Percentiles rank a stretch among this genome's conserved stretches.
phyloP scores from a whole-genome alignment of 2,329 filamentous ascomycete species.

The Ceratocystis lukuohia region DNA sequence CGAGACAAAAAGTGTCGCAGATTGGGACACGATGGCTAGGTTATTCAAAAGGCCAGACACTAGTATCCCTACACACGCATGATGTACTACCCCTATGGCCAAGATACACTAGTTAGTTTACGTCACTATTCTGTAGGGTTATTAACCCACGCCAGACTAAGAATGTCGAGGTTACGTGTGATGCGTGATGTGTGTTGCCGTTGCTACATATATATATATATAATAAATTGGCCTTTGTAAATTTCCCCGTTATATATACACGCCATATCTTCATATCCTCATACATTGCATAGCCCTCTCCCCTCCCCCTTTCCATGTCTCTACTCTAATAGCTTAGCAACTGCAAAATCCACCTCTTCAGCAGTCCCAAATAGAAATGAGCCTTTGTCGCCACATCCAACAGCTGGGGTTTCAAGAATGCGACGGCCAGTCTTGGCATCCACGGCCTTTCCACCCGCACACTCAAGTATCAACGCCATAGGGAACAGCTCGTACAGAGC shows the following conservation, averaged over 20 bases:
- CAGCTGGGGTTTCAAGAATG: conserved; percentile 30
- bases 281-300: too few relatives aligned
- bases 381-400: conserved; percentile 35
- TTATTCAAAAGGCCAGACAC: not conserved
- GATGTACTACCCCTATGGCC: too few relatives aligned
- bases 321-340: conserved; percentile 9
- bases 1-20: not conserved
- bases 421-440: conserved; percentile 33
- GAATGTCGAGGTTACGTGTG: too few relatives aligned
- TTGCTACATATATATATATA: too few relatives aligned
- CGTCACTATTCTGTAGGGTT: not conserved
- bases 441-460: conserved; percentile 42
- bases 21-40: not conserved
- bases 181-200: not conserved
- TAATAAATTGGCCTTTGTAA: too few relatives aligned
- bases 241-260: too few relatives aligned
- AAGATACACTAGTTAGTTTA: too few relatives aligned
- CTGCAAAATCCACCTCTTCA: conserved; percentile 34
- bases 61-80: too few relatives aligned
- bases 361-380: conserved; percentile 38
- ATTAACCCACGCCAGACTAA: not conserved
- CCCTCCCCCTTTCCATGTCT: too few relatives aligned
- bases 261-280: too few relatives aligned
- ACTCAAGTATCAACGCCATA: conserved; percentile 47
- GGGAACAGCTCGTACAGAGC: conserved; percentile 46